Percentiles rank a stretch among this genome's conserved stretches.
These are phyloP conservation scores for Chrysoporthe deuterocubensis DNA, from an alignment of 2,329 filamentous ascomycete genomes.

Conservation along the genomic window DNA sequence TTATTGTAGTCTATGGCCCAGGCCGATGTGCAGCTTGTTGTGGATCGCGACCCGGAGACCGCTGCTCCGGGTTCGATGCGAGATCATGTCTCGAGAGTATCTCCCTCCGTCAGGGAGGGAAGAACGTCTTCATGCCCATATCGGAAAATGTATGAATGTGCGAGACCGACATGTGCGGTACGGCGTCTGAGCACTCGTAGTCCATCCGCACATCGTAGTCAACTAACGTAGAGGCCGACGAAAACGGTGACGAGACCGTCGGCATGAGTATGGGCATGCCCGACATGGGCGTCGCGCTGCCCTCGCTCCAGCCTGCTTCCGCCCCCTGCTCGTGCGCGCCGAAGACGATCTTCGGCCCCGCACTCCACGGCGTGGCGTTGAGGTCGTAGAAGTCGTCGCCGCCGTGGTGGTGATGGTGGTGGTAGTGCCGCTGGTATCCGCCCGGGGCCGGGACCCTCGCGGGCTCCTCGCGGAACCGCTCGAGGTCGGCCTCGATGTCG, in stretches of 20 bases:
- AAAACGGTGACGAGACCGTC: constrained; percentile 6
- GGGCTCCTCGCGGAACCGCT: constrained; percentile 49
- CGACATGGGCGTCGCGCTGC: neutral
- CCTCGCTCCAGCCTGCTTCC: constrained; percentile 1
- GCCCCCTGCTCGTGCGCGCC: constrained; percentile 8
- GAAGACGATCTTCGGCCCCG: constrained; percentile 18
- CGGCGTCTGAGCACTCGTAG: constrained; percentile 11
- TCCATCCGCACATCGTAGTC: constrained; percentile 13
- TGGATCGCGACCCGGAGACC: too few species aligned
- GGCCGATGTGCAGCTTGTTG: too few species aligned
- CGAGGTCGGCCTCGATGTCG: constrained; percentile 66
- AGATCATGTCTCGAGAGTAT: neutral
- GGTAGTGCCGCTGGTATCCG: neutral
- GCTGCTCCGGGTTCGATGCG: too few species aligned
- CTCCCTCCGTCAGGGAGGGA: neutral
- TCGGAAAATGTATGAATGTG: constrained; percentile 11
- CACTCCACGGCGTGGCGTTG: constrained; percentile 15
- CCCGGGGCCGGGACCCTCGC: constrained; percentile 11
- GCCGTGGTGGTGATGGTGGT: constrained; percentile 9
- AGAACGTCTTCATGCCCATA: neutral
- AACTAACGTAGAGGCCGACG: constrained; percentile 19
- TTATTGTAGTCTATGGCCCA: too few species aligned
- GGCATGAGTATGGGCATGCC: constrained; percentile 5
- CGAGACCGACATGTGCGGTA: constrained; percentile 16
- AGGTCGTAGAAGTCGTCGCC: constrained; percentile 16